phyloP scores from a whole-genome alignment of 83 land plant genomes.

The Isoetes engelmannii region DNA sequence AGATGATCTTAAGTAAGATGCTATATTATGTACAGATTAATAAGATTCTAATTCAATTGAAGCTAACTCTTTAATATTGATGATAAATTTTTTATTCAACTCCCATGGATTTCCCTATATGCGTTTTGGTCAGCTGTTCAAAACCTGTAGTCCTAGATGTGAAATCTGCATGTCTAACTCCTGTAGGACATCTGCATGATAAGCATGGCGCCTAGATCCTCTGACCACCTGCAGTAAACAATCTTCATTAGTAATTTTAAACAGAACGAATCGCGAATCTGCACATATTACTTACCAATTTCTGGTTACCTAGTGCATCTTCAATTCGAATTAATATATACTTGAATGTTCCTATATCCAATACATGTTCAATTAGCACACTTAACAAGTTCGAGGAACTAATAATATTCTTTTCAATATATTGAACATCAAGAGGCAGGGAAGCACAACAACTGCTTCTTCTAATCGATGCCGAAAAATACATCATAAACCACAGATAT shows the following conservation, averaged over 20 bases:
- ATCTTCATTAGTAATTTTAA: not conserved
- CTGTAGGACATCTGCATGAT: constrained; percentile 29
- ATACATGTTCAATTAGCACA: no score
- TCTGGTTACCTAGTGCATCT: constrained; percentile 27
- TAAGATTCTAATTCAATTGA: no score
- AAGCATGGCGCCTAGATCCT: constrained; percentile 21
- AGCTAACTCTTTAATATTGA: not conserved
- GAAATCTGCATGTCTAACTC: constrained; percentile 16
- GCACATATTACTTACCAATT: constrained; percentile 23
- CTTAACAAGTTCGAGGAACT: no score
- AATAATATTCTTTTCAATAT: no score
- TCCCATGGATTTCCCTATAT: not conserved
- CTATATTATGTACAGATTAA: not conserved
- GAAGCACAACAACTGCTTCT: no score
- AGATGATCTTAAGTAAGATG: not conserved
- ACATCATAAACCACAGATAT: no score
- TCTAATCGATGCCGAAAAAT: no score
- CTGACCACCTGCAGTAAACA: constrained; percentile 31
- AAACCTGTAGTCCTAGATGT: constrained; percentile 28
- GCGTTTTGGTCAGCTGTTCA: not conserved
- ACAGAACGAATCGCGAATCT: not conserved
- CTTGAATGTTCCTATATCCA: constrained; percentile 35
- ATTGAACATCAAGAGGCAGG: no score
- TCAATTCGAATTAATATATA: constrained; percentile 34
- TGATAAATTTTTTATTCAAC: not conserved